Conservation (phyloP, 2,329 filamentous ascomycete species). For the Sordariomycetes sp. region DNA sequence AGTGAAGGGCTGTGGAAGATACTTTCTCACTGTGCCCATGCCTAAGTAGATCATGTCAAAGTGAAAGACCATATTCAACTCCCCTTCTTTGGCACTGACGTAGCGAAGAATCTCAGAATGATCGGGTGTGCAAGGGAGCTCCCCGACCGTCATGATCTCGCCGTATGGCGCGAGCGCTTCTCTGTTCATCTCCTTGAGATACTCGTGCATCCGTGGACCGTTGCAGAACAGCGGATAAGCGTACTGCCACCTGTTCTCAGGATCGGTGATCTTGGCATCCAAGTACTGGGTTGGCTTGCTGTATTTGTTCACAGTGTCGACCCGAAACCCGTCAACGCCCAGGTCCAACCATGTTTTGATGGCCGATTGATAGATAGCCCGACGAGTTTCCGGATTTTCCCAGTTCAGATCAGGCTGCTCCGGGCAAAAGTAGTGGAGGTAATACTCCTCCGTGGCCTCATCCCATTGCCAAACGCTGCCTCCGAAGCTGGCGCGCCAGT, state of each 20-base stretch:
- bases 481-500: conserved; percentile 52
- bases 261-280: conserved; percentile 38
- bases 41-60: conserved; percentile 51
- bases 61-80: conserved; percentile 56
- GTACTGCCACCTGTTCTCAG: conserved; percentile 36
- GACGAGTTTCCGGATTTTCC: conserved; percentile 56
- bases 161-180: conserved; percentile 45
- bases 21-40: conserved; percentile 18
- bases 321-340: conserved; percentile 58
- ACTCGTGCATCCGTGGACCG: conserved; percentile 55
- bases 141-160: conserved; percentile 55
- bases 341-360: conserved; percentile 64
- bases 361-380: conserved; percentile 54
- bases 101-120: conserved; percentile 43
- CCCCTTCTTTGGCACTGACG: conserved; percentile 38
- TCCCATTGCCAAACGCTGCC: conserved; percentile 54
- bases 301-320: conserved; percentile 61
- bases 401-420: conserved; percentile 74
- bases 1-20: neutral
- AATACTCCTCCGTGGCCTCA: conserved; percentile 56
- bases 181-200: conserved; percentile 48
- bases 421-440: conserved; percentile 59
- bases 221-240: conserved; percentile 35
- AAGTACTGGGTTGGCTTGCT: conserved; percentile 47
- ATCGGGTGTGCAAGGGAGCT: conserved; percentile 49